Conservation (phyloP, 257 asterid species). For the Pogostemon cablin region DNA sequence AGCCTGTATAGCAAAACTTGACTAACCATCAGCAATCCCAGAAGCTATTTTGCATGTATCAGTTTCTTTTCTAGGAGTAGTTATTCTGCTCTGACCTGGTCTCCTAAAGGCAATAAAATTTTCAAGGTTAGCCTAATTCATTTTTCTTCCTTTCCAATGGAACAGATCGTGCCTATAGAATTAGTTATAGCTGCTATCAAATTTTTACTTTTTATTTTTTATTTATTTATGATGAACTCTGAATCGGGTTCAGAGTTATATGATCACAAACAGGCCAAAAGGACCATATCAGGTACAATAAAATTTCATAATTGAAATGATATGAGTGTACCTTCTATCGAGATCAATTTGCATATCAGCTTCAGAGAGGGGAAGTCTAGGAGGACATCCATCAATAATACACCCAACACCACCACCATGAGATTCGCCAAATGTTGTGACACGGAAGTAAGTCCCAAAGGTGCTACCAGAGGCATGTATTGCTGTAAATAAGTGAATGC, state of each 20-base stretch:
- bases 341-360: slow-evolving; percentile 92
- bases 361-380: slow-evolving; percentile 89
- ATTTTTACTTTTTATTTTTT: too few species aligned
- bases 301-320: too few species aligned
- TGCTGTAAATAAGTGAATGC: slow-evolving; percentile 44
- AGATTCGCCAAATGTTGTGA: slow-evolving; percentile 97
- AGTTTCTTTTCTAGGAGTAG: slow-evolving; percentile 97
- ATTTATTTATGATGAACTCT: too few species aligned
- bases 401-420: slow-evolving; percentile 99
- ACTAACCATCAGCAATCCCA: slow-evolving; percentile 83
- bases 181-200: neutral
- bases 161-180: slow-evolving; percentile 14
- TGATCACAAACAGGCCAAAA: neutral
- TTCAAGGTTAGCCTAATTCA: slow-evolving; percentile 34
- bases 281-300: neutral
- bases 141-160: slow-evolving; percentile 21
- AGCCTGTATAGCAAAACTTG: neutral
- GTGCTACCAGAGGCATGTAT: slow-evolving; percentile 79
- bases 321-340: slow-evolving; percentile 71
- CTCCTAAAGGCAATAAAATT: slow-evolving; percentile 58
- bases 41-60: slow-evolving; percentile 89
- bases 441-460: slow-evolving; percentile 81
- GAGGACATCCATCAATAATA: slow-evolving; percentile 96
- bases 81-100: slow-evolving; percentile 99
- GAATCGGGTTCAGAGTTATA: too few species aligned